Conservation (phyloP, 805 yeast species). For the Hanseniaspora osmophila region DNA sequence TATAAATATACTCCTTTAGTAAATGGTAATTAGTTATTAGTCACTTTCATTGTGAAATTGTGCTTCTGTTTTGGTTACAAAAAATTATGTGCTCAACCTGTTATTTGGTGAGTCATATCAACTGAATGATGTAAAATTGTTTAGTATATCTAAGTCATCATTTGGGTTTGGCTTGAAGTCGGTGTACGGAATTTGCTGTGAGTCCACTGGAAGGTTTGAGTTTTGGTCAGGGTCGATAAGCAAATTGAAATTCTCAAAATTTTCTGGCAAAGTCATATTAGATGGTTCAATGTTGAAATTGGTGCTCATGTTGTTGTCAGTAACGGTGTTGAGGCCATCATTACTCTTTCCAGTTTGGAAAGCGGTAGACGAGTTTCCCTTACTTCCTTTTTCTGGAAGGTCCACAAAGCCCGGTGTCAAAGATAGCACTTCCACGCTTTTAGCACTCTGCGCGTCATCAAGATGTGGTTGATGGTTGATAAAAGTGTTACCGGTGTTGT, state of each 20-base stretch:
- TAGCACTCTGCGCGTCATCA: slow-evolving; percentile 7
- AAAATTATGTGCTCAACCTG: too few relatives aligned
- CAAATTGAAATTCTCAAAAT: too few relatives aligned
- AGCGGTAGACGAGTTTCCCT: slow-evolving; percentile 1
- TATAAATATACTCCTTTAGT: too few relatives aligned
- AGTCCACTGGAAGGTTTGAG: too few relatives aligned
- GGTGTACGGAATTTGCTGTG: neutral
- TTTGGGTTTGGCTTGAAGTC: neutral
- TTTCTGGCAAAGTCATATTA: too few relatives aligned
- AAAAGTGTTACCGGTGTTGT: neutral
- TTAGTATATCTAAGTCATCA: neutral
- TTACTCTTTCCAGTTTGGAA: slow-evolving; percentile 1
- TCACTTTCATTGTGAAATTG: too few relatives aligned
- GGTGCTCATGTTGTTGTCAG: neutral
- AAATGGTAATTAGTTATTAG: too few relatives aligned
- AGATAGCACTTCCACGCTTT: slow-evolving; percentile 27
- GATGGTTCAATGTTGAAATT: slow-evolving; percentile 1
- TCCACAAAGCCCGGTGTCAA: slow-evolving; percentile 30
- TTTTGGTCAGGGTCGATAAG: too few relatives aligned
- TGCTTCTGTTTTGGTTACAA: too few relatives aligned
- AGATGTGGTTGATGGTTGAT: slow-evolving; percentile 3
- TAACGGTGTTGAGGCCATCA: neutral
- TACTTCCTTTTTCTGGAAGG: slow-evolving; percentile 16
- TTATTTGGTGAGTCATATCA: neutral
- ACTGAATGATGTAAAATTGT: neutral